These are phyloP conservation scores for Hypericum perforatum DNA, from an alignment of 345 rosid species.

Conservation along the genomic window DNA sequence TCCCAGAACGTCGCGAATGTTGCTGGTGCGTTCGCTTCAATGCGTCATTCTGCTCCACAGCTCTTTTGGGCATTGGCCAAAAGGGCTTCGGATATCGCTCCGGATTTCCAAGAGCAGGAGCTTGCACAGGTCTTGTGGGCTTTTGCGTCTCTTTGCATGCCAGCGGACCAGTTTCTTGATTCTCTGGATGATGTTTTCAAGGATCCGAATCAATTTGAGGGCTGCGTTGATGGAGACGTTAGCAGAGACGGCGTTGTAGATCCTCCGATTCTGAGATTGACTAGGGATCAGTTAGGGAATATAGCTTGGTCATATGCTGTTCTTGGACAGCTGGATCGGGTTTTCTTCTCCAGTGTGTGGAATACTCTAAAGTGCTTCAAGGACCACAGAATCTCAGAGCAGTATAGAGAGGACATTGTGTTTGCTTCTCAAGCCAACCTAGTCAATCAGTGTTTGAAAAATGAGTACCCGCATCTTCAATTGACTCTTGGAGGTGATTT, in stretches of 20 bases:
- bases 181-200: constrained; percentile 58
- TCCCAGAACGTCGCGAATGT: constrained; percentile 87
- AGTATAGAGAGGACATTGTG: constrained; percentile 74
- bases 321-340: constrained; percentile 53
- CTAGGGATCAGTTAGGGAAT: constrained; percentile 80
- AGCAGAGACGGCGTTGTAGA: constrained; percentile 19
- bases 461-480: constrained; percentile 69
- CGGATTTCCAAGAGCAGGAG: constrained; percentile 65
- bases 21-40: constrained; percentile 87
- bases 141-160: constrained; percentile 69
- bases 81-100: constrained; percentile 46
- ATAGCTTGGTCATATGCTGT: constrained; percentile 97
- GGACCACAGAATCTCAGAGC: constrained; percentile 81
- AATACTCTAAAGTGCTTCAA: constrained; percentile 41
- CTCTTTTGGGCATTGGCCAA: constrained; percentile 57
- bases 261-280: constrained; percentile 46
- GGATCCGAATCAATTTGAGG: constrained; percentile 34
- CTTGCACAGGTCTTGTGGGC: constrained; percentile 89
- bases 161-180: constrained; percentile 57
- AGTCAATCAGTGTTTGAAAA: constrained; percentile 77
- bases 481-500: constrained; percentile 42
- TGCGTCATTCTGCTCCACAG: constrained; percentile 70
- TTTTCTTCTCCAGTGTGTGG: constrained; percentile 69
- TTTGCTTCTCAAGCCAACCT: constrained; percentile 85
- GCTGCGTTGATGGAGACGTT: constrained; percentile 23